Evolutionary conservation across 768 basidiomycete genomes (phyloP), one percentile per base, ranked within the genome.

Genomic region (Lanmaoa pseudosensibilis): DNA sequence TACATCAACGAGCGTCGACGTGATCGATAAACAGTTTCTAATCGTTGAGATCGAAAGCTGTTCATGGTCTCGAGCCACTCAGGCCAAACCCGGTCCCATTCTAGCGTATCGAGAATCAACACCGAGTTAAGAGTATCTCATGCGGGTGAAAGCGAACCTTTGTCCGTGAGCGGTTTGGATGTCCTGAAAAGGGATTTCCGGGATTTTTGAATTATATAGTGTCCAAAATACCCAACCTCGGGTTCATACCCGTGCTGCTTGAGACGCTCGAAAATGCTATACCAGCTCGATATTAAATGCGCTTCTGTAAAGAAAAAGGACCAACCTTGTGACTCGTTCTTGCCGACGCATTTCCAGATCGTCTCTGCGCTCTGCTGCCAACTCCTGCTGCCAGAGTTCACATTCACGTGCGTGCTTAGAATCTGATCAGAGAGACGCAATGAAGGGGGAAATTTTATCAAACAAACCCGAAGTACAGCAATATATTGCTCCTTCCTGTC

Each of bases 31-130:
- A 52, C 46, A 18, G 3, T 7, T 19, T 55, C 4, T 2, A 49
- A 36, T 38, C 54, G 45, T 6, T 5, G 18, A 7, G 11, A 27
- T 30, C 41, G 41, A 16, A 33, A 44, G 9, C 11, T 1, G 16
- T 50, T 19, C 63, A 63, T 56, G 2, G 16, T 44, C 8, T 38
- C 15, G 1, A n/a, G 1, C 38, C 39, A 54, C 38, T 27, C 5
- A 11, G 57, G 61, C 54, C 50, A 53, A n/a, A 51, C 27, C 8
- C n/a, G 41, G 9, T 59, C 32, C 62, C 61, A 63, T 50, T 59
- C 62, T 63, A 27, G 13, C 1, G 12, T 10, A 11, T 12, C 18
- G 7, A 41, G 2, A 16, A 25, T 56, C 13, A n/a, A 11, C 8
- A 11, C 19, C 4, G 3, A 37, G 19, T 34, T 12, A n/a, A 46